phyloP scores from a whole-genome alignment of 164 flowering plant species.

The Hamamelis virginiana region DNA sequence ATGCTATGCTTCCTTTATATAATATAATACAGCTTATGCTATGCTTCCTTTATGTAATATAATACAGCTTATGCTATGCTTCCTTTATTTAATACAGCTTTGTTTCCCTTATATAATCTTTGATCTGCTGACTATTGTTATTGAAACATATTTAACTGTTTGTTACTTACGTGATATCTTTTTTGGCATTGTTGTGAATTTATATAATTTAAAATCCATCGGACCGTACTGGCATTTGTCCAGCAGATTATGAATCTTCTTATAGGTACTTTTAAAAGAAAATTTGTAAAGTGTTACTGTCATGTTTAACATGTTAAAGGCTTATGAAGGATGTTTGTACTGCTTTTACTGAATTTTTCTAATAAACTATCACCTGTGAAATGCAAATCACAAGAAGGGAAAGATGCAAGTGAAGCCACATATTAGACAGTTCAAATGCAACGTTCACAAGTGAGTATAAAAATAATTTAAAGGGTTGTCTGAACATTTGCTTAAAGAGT shows the following conservation, averaged over 20 bases:
- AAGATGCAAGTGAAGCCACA: too few species aligned
- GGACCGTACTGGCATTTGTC: not conserved
- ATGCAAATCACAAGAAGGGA: too few species aligned
- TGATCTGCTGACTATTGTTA: not conserved
- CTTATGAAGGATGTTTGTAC: not conserved
- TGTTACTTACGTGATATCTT: not conserved
- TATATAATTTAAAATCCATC: not conserved
- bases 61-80: too few species aligned
- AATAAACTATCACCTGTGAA: too few species aligned
- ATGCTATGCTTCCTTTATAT: conserved; percentile 13
- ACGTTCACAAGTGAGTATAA: too few species aligned
- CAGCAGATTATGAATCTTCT: not conserved
- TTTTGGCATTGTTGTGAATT: not conserved
- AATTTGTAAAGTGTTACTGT: not conserved
- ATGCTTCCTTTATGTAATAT: too few species aligned
- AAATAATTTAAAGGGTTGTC: too few species aligned
- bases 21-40: too few species aligned
- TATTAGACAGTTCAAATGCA: too few species aligned
- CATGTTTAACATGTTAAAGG: not conserved
- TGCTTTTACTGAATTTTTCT: not conserved
- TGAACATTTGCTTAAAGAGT: too few species aligned
- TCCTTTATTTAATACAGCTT: not conserved
- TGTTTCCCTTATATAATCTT: too few species aligned
- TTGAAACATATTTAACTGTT: not conserved
- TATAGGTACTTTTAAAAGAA: not conserved